These are phyloP conservation scores for Fusarium chaquense DNA, from an alignment of 2,329 filamentous ascomycete species.

Conservation along the genomic window DNA sequence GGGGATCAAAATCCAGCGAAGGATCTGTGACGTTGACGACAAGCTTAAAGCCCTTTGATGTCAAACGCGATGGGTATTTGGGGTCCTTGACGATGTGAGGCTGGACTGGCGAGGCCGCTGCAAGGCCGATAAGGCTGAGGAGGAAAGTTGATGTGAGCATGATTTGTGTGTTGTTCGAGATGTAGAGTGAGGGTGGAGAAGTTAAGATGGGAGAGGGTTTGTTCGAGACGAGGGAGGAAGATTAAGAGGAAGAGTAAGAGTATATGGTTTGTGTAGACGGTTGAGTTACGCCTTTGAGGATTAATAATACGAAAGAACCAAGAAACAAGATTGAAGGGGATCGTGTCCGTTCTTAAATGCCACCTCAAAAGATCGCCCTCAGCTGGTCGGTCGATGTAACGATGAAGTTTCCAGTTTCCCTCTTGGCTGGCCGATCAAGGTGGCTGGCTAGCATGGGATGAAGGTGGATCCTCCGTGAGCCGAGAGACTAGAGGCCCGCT, in stretches of 20 bases:
- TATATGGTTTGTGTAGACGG: neutral
- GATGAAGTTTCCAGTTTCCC: slow-evolving; percentile 25
- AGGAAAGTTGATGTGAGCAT: slow-evolving; percentile 45
- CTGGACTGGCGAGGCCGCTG: slow-evolving; percentile 41
- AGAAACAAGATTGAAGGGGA: slow-evolving; percentile 29
- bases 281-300: neutral
- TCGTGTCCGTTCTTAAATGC: slow-evolving; percentile 28
- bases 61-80: slow-evolving; percentile 29
- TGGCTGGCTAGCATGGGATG: slow-evolving; percentile 26
- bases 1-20: slow-evolving; percentile 54
- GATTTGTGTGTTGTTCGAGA: slow-evolving; percentile 17
- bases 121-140: slow-evolving; percentile 45
- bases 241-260: neutral
- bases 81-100: slow-evolving; percentile 30
- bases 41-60: slow-evolving; percentile 55
- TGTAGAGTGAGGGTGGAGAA: slow-evolving; percentile 3
- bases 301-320: slow-evolving; percentile 15
- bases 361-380: slow-evolving; percentile 23
- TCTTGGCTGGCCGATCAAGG: slow-evolving; percentile 22
- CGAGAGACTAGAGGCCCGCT: slow-evolving; percentile 13
- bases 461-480: slow-evolving; percentile 23
- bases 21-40: slow-evolving; percentile 60
- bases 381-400: slow-evolving; percentile 30
- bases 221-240: neutral
- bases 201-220: neutral